A percentile compares a stretch with the other conserved stretches of the same genome.
Evolutionary conservation across 345 rosid genomes (phyloP).

Genomic region (Gossypium ekmanianum): DNA sequence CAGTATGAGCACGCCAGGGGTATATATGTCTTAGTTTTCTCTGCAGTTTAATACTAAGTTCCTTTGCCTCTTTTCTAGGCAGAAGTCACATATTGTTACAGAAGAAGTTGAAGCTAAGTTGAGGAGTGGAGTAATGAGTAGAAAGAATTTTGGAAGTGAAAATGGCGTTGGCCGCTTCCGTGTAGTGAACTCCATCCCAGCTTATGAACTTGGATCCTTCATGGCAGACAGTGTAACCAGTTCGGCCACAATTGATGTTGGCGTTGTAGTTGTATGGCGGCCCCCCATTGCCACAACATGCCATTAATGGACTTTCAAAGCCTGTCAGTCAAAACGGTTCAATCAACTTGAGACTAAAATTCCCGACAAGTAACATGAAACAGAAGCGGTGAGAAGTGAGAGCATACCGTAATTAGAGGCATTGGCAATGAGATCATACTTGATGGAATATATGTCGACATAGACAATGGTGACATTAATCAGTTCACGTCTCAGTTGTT

Average conservation of each 20-base stretch:
- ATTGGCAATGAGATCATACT: conserved; percentile 46
- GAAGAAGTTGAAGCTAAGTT: conserved; percentile 35
- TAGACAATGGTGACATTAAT: conserved; percentile 45
- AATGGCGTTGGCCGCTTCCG: conserved; percentile 58
- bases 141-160: conserved; percentile 42
- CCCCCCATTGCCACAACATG: conserved; percentile 58
- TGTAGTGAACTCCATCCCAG: conserved; percentile 78
- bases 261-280: conserved; percentile 45
- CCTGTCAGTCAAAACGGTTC: conserved; percentile 26
- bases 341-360: background rate
- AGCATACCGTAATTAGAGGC: conserved; percentile 37
- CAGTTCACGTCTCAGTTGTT: conserved; percentile 41
- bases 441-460: conserved; percentile 51
- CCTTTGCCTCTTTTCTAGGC: conserved; percentile 4
- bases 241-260: conserved; percentile 36
- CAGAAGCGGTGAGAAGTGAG: background rate
- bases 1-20: too few relatives aligned
- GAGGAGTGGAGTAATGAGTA: conserved; percentile 47
- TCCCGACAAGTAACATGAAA: background rate
- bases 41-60: background rate
- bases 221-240: conserved; percentile 40
- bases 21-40: background rate
- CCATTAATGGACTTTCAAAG: conserved; percentile 48
- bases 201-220: conserved; percentile 35
- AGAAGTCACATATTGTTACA: conserved; percentile 26